phyloP scores from a whole-genome alignment of 495 filamentous ascomycete genomes.

The Thozetella sp. region DNA sequence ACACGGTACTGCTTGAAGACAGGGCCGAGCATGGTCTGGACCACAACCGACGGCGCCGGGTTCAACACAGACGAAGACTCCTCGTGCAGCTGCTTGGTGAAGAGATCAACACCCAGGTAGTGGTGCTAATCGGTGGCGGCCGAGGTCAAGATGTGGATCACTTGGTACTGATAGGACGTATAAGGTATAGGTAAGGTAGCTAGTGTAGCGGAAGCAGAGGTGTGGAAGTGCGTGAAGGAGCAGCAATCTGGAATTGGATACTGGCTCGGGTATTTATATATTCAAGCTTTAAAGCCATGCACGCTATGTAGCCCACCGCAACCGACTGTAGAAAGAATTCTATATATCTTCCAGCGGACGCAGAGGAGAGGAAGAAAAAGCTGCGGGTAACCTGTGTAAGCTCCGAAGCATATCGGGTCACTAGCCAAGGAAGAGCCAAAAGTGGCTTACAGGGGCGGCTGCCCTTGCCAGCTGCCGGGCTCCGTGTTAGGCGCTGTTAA shows the following conservation, averaged over 20 bases:
- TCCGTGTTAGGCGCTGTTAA: no score
- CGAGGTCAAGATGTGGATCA: constrained; percentile 99
- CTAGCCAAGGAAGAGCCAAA: no score
- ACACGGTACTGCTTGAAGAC: constrained; percentile 99
- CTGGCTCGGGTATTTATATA: neutral
- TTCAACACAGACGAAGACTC: constrained; percentile 98
- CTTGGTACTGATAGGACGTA: no score
- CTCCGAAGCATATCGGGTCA: no score
- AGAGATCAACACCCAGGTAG: constrained; percentile 99
- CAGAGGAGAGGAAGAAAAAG: no score
- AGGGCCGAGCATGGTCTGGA: constrained; percentile 99
- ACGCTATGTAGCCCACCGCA: no score
- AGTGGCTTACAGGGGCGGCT: no score
- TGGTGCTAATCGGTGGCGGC: constrained; percentile 98
- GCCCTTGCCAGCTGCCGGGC: no score
- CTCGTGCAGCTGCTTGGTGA: constrained; percentile 98
- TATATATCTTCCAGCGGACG: no score
- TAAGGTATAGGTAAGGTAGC: no score
- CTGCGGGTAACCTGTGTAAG: no score
- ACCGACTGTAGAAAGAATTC: no score
- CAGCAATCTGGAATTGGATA: neutral
- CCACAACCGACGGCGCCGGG: constrained; percentile 91
- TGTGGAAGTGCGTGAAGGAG: neutral
- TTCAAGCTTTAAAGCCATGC: neutral
- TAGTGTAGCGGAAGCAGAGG: neutral